Evolutionary conservation across 306 rosid species (phyloP), one percentile per base, ranked within the genome.

Genomic region (Geum urbanum): DNA sequence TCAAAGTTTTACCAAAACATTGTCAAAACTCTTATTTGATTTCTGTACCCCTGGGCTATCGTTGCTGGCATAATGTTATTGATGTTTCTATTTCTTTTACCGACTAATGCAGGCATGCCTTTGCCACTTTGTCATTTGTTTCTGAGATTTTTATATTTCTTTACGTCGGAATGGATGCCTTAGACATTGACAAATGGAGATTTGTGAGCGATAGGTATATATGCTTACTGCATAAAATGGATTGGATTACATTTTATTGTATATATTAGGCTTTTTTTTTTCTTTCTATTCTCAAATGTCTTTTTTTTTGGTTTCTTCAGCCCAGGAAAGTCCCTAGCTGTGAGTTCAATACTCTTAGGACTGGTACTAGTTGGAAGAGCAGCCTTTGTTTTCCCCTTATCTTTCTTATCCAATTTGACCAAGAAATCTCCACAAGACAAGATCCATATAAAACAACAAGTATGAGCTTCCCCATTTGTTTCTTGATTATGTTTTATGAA

Each of bases 111-210:
- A 94, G 99, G 83, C 97, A 95, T 80, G 82, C 90, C 73, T 95
- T 95, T 80, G 97, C 97, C 22, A 95, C 97, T 11, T 65, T 95
- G 70, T 95, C 99, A 53, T 87, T 91, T 74, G 82, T 89, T 71
- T 91, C 99, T 9, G 99, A 95, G 87, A 87, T 87, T 52, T 95
- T 91, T 71, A 87, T 95, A 75, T 95, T 95, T 82, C 95, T 95
- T 52, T 95, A 95, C 74, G 99, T 95, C 60, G 99, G 99, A 69
- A 95, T 95, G 97, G 99, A 95, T 73, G 92, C 99, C 52, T 63
- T 95, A 70, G 99, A 95, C 66, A 91, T 95, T 48, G 99, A 95
- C 76, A 95, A 95, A 82, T 95, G 99, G 99, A 84, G 83, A 87
- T 73, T 80, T 71, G 89, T 83, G 60, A 87, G 97, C 69, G 82